Evolutionary conservation across 305 asterid species (phyloP).

Genomic region (Fraxinus albicans): DNA sequence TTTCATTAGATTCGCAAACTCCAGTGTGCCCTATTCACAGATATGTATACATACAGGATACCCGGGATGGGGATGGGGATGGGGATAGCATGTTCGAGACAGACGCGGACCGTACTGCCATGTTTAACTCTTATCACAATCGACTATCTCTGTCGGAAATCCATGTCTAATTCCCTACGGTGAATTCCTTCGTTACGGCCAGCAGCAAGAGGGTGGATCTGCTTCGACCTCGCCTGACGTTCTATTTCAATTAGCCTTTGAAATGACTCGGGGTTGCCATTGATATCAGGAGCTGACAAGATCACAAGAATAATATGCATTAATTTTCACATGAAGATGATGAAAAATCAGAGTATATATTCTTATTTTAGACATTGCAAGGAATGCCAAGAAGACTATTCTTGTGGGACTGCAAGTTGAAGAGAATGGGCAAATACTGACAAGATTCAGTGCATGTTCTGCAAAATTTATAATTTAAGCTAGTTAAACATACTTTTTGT

Average conservation of each 20-base stretch:
- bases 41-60: neutral
- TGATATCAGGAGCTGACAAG: constrained; percentile 26
- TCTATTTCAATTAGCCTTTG: constrained; percentile 85
- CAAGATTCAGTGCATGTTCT: neutral
- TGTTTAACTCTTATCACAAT: neutral
- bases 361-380: neutral
- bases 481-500: neutral
- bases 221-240: constrained; percentile 64
- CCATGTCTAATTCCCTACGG: constrained; percentile 66
- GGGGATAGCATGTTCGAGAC: neutral
- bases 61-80: neutral
- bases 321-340: neutral
- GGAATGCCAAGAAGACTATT: neutral
- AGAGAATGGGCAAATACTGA: neutral
- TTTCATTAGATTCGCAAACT: neutral
- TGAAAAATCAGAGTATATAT: neutral
- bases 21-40: neutral
- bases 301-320: neutral
- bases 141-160: constrained; percentile 23
- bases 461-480: neutral
- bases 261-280: constrained; percentile 65
- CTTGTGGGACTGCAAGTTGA: neutral
- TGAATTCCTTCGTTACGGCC: constrained; percentile 54
- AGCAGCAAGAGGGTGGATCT: constrained; percentile 46
- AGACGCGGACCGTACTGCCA: neutral